Base-by-base conservation (phyloP, 73 alveolate genomes). In the Paramecium caudatum region DNA sequence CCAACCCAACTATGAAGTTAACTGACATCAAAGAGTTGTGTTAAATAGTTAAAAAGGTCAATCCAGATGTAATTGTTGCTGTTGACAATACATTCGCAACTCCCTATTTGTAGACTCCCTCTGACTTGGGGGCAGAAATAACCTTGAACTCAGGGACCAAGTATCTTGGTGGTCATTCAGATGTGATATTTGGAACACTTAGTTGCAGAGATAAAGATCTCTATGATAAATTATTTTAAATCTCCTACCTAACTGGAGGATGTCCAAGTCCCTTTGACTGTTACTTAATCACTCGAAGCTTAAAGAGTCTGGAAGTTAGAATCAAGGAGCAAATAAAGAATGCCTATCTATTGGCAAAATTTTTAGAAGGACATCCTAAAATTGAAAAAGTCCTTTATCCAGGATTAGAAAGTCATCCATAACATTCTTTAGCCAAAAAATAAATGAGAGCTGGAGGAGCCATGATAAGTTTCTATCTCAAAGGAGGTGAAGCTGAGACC, bases 141-240 rank as follows among this genome's bases (percentile, higher is more conserved):
- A 94, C 95, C 68, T 30, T 74, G 19, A 41, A 41, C 68, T 94
- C 99, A 7, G 94, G 88, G 43, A 96, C 99, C 13, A 98, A 98
- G 93, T 98, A 96, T 90, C 91, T 97, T 68, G 98, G 98, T 36
- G 99, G 99, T 12, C 99, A 98, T 92, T 86, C 98, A 12, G 99
- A 97, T 91, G 98, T 97, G 9, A 95, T 97, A 16, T 94, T 96
- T 96, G 99, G 99, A 4, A 95, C 95, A 45, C 37, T 97, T n/a
- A 91, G 90, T n/a, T 91, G 94, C 17, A 96, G 94, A 78, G 93
- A 92, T 48, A 93, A 86, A 61, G 99, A 96, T 10, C 94, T 96
- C 32, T 91, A 95, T 90, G 96, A 98, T 9, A 61, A 91, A 81
- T 91, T 97, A 70, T 50, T 84, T 83, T 94, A 93, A 91, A 78